Conservation (phyloP, 208 protist species). For the Crithidia acanthocephali region DNA sequence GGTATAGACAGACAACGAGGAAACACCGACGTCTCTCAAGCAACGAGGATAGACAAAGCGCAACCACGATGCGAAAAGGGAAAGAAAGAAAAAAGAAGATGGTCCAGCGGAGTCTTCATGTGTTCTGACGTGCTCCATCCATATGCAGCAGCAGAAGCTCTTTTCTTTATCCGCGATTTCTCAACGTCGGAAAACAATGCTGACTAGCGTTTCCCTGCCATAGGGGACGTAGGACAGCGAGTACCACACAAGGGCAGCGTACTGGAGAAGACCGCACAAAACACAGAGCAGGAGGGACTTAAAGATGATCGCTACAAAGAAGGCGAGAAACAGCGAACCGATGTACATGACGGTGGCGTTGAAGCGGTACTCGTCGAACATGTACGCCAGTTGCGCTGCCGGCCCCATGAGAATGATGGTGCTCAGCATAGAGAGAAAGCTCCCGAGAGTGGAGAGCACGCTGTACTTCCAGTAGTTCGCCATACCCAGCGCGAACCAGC, state of each 20-base stretch:
- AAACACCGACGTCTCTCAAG: too few relatives aligned
- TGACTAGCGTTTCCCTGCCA: conserved; percentile 64
- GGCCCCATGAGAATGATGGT: conserved; percentile 91
- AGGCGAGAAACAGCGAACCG: conserved; percentile 64
- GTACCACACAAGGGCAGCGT: conserved; percentile 87
- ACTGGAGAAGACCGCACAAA: conserved; percentile 83
- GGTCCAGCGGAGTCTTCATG: too few relatives aligned
- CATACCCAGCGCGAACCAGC: conserved; percentile 81
- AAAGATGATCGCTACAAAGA: conserved; percentile 71
- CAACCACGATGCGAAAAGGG: too few relatives aligned
- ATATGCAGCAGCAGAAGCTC: too few relatives aligned
- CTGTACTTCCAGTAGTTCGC: conserved; percentile 90
- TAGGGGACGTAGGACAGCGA: conserved; percentile 92
- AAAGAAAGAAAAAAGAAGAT: too few relatives aligned
- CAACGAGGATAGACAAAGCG: too few relatives aligned
- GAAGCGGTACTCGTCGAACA: conserved; percentile 90
- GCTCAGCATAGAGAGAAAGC: conserved; percentile 76
- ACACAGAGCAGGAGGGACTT: conserved; percentile 70
- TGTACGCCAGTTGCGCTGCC: conserved; percentile 77
- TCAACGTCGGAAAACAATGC: conserved; percentile 44
- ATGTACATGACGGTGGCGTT: conserved; percentile 76
- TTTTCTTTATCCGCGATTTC: too few relatives aligned
- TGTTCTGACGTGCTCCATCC: too few relatives aligned
- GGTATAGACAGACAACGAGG: too few relatives aligned
- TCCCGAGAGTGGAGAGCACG: conserved; percentile 73